Conservation (phyloP, 2,329 filamentous ascomycete genomes). For the Onygenales sp. region DNA sequence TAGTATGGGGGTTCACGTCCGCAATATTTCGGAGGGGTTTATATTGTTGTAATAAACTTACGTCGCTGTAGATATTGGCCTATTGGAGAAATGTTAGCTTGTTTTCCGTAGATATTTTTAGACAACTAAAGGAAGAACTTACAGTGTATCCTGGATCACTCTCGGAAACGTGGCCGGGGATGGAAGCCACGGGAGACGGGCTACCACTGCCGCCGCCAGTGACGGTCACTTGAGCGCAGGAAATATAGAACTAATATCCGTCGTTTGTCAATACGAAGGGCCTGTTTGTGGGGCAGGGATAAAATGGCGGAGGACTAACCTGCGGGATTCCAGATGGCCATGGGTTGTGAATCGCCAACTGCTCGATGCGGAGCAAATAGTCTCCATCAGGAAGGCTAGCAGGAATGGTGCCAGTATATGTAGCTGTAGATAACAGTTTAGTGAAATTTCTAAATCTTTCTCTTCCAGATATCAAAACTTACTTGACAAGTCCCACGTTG, state of each 20-base stretch:
- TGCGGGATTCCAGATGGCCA: slow-evolving; percentile 16
- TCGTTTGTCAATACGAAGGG: neutral
- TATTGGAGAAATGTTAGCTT: neutral
- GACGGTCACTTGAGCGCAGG: slow-evolving; percentile 32
- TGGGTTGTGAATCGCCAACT: slow-evolving; percentile 39
- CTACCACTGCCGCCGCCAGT: slow-evolving; percentile 31
- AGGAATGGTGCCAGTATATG: slow-evolving; percentile 26
- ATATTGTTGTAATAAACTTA: neutral
- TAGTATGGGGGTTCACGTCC: neutral
- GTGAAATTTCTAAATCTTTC: neutral
- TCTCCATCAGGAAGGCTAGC: slow-evolving; percentile 35
- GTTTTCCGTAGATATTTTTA: neutral
- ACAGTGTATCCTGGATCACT: slow-evolving; percentile 3
- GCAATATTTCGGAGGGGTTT: neutral
- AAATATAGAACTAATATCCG: slow-evolving; percentile 3
- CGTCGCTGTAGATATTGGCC: slow-evolving; percentile 3
- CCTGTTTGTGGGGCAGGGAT: too few species aligned
- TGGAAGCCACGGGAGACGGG: slow-evolving; percentile 2
- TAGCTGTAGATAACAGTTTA: neutral
- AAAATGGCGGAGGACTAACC: neutral
- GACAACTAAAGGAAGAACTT: neutral
- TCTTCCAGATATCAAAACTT: neutral
- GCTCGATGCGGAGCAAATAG: slow-evolving; percentile 40
- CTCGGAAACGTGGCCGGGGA: slow-evolving; percentile 3
- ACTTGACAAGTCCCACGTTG: slow-evolving; percentile 34